Evolutionary conservation across 768 basidiomycete species (phyloP).

Genomic region (Suillus sp.): DNA sequence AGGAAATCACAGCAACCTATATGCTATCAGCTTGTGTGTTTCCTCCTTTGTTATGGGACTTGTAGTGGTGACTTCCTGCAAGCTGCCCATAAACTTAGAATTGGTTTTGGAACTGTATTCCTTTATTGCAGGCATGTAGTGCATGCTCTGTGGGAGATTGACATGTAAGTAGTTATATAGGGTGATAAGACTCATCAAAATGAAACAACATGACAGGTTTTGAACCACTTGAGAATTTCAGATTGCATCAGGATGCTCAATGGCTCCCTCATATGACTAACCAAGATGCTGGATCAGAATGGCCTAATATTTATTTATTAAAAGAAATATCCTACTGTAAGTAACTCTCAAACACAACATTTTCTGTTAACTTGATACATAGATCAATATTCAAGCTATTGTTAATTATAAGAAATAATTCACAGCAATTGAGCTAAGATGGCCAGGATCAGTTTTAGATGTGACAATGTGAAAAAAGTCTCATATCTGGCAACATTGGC

Average conservation of each 20-base stretch:
- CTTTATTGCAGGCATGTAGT: slow-evolving; percentile 24
- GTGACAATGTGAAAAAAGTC: no score
- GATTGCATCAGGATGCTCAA: slow-evolving; percentile 27
- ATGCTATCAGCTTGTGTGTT: slow-evolving; percentile 24
- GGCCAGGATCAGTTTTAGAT: no score
- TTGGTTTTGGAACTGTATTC: slow-evolving; percentile 26
- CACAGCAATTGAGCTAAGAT: no score
- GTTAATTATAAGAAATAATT: no score
- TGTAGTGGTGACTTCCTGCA: slow-evolving; percentile 18
- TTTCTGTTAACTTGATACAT: no score
- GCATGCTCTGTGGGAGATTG: slow-evolving; percentile 22
- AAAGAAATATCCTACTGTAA: slow-evolving; percentile 12
- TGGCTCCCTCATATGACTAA: slow-evolving; percentile 23
- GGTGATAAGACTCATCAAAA: slow-evolving; percentile 14
- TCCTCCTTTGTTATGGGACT: no score
- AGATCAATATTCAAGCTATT: no score
- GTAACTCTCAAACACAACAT: no score
- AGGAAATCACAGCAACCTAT: slow-evolving; percentile 25
- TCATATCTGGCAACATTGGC: no score
- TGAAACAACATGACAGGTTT: slow-evolving; percentile 2
- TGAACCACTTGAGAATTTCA: slow-evolving; percentile 22
- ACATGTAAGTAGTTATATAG: slow-evolving; percentile 21
- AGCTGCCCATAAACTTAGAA: slow-evolving; percentile 21
- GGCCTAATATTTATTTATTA: slow-evolving; percentile 18
- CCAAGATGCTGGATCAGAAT: slow-evolving; percentile 17